phyloP scores from a whole-genome alignment of 78 protist species.

The Dictyostelium firmibasis region DNA sequence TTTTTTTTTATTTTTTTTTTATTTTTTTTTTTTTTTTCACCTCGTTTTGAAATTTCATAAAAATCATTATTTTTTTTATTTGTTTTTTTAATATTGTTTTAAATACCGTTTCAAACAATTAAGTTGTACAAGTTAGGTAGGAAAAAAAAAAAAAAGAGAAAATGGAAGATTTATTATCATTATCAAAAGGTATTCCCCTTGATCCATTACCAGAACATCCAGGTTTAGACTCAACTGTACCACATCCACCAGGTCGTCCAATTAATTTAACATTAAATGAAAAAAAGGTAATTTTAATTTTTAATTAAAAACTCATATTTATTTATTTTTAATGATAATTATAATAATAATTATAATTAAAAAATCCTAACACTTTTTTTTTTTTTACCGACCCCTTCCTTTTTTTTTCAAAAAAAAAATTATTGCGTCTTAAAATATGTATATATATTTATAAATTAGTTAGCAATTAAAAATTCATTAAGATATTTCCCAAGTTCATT shows the following conservation, averaged over 20 bases:
- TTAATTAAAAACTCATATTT: no score
- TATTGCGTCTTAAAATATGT: no score
- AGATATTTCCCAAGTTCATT: slow-evolving; percentile 78
- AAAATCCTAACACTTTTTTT: background rate
- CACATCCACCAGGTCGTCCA: slow-evolving; percentile 83
- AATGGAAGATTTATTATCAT: background rate
- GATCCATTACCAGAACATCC: slow-evolving; percentile 74
- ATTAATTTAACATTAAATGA: background rate
- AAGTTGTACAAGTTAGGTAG: no score
- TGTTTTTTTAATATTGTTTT: no score
- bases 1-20: no score
- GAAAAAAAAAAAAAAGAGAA: background rate
- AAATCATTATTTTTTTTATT: no score
- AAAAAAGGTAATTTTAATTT: slow-evolving; percentile 15
- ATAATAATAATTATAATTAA: background rate
- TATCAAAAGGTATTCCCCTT: slow-evolving; percentile 25
- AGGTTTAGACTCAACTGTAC: slow-evolving; percentile 47
- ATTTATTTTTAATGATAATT: background rate
- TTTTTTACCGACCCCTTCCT: no score
- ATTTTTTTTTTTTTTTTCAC: no score
- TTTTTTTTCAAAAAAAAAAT: no score
- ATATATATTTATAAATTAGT: slow-evolving; percentile 6
- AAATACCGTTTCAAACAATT: no score
- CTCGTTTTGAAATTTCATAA: no score
- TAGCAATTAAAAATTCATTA: slow-evolving; percentile 82